These are phyloP conservation scores for Spongiforma sp. DNA, from an alignment of 1,284 basidiomycete species.

Conservation along the genomic window DNA sequence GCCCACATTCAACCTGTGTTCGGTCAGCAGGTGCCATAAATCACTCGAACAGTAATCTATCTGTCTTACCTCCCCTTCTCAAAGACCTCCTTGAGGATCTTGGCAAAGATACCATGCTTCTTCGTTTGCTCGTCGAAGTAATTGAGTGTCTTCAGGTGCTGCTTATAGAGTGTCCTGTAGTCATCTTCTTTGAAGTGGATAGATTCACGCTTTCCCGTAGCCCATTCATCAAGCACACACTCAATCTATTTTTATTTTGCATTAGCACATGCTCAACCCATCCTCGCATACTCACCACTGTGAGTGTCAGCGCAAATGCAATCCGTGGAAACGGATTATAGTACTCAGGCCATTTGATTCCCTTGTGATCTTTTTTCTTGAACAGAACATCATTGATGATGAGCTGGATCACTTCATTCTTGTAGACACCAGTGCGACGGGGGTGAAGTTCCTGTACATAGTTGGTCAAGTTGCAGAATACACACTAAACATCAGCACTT, in stretches of 20 bases:
- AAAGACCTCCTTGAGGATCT: not conserved
- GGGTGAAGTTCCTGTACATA: not conserved
- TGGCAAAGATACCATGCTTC: not conserved
- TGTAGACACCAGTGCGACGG: not conserved
- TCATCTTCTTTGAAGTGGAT: not conserved
- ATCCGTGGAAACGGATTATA: not conserved
- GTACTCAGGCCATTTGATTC: not conserved
- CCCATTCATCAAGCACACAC: not conserved
- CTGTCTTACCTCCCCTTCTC: not conserved
- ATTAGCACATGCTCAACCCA: not conserved
- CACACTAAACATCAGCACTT: not conserved
- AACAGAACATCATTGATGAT: not conserved
- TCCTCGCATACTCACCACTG: not conserved
- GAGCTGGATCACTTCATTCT: not conserved
- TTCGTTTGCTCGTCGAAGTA: not conserved
- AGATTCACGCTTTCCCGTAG: not conserved
- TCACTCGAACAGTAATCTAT: not conserved
- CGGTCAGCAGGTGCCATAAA: not conserved
- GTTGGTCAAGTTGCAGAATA: not conserved
- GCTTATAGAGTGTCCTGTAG: not conserved
- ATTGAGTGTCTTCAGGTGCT: not conserved
- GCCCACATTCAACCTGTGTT: not conserved
- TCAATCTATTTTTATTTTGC: not conserved
- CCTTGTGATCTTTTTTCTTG: not conserved
- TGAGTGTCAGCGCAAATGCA: constrained; percentile 1